Evolutionary conservation across 1,284 basidiomycete species (phyloP).

Genomic region (Erythrobasidium hasegawianum): DNA sequence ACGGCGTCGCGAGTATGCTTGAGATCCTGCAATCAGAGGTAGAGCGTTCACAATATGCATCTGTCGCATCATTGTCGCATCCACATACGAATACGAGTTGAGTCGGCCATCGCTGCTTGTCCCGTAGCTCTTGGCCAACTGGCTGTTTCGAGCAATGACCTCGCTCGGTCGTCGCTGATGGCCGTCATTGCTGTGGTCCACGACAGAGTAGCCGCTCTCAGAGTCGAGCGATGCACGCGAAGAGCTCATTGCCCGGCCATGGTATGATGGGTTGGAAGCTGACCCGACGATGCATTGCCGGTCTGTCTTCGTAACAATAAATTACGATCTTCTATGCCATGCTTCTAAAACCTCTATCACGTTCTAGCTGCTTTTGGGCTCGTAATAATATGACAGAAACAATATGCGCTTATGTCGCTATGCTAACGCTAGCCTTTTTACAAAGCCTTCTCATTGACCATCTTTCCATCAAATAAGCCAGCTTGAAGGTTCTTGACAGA

Average conservation of each 20-base stretch:
- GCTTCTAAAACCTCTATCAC: too few relatives aligned
- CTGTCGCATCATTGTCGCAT: neutral
- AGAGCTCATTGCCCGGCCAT: slow-evolving; percentile 1
- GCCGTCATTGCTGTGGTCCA: slow-evolving; percentile 16
- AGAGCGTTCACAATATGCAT: too few relatives aligned
- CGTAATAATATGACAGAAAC: too few relatives aligned
- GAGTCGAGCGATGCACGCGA: slow-evolving; percentile 9
- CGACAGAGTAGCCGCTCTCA: slow-evolving; percentile 27
- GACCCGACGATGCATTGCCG: too few relatives aligned
- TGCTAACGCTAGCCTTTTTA: too few relatives aligned
- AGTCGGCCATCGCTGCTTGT: neutral
- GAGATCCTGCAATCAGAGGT: slow-evolving; percentile 21
- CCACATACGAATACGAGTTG: slow-evolving; percentile 26
- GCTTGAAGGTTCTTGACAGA: slow-evolving; percentile 44
- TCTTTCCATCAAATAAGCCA: slow-evolving; percentile 35
- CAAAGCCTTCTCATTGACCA: slow-evolving; percentile 35
- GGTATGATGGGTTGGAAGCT: neutral
- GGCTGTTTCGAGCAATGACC: neutral
- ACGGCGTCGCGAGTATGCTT: slow-evolving; percentile 10
- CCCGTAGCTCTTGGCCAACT: neutral
- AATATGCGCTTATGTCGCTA: too few relatives aligned
- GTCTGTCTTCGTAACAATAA: too few relatives aligned
- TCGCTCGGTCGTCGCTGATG: neutral
- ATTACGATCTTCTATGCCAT: too few relatives aligned
- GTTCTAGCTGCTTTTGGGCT: too few relatives aligned